Evolutionary conservation across 495 filamentous ascomycete species (phyloP), one percentile per base, ranked within the genome.

Genomic region (Podospora fimiseda): DNA sequence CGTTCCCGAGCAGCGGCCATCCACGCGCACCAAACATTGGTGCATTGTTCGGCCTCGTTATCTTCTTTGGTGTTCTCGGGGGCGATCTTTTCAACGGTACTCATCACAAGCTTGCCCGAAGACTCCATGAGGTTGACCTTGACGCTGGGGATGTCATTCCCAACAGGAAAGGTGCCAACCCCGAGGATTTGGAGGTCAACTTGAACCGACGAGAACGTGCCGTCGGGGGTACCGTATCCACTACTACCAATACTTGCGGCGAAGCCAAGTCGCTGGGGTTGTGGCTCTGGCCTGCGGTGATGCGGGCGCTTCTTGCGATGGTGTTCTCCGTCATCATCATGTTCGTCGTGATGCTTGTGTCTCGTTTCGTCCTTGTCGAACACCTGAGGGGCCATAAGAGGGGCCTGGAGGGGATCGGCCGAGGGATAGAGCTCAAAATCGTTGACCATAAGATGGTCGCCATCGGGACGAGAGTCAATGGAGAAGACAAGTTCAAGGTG

Each of bases 111-210:
- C 33, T 66, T 64, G 42, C 70, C 71, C n/a, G 44, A 57, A 11
- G 59, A 50, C 1, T 75, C 71, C 43, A 80, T 43, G 2, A 81
- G 47, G 36, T 69, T 69, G 19, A 78, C 43, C 16, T 73, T 66
- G 22, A 80, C 60, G 36, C 50, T 65, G 15, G 78, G 74, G 41
- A 81, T 68, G n/a, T 64, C n/a, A n/a, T 63, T n/a, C 68, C 53
- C 36, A n/a, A 79, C 49, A 33, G 75, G 74, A 18, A 55, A 50
- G 38, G 61, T 53, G 37, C 72, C 77, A n/a, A 81, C 69, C 52
- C 77, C 71, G 39, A 79, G 59, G 47, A 82, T 72, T 54, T 74
- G 69, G 11, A 80, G 50, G 42, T 77, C 68, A 24, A 80, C 43
- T n/a, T n/a, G n/a, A n/a, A n/a, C n/a, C n/a, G n/a, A n/a, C n/a